phyloP scores from a whole-genome alignment of 1,284 basidiomycete genomes.

The Inonotus obliquus region DNA sequence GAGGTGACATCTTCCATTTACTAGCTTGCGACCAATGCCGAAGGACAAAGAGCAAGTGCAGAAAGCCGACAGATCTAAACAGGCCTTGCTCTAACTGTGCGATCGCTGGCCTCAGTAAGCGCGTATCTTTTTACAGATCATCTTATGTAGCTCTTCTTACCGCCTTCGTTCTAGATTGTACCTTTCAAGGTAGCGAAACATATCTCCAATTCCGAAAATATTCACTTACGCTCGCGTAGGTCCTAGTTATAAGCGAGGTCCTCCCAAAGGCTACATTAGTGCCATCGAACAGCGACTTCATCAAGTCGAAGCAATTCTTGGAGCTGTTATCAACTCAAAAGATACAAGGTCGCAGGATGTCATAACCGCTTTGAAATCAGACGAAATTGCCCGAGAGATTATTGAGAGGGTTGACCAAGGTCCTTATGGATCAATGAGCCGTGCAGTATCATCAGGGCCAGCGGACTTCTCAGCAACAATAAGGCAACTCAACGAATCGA shows the following conservation, averaged over 20 bases:
- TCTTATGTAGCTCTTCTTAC: neutral
- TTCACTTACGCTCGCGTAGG: slow-evolving; percentile 36
- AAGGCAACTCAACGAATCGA: slow-evolving; percentile 50
- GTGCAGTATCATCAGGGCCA: slow-evolving; percentile 45
- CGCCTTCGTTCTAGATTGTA: slow-evolving; percentile 49
- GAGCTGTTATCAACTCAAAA: slow-evolving; percentile 68
- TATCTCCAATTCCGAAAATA: neutral
- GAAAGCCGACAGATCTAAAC: slow-evolving; percentile 48
- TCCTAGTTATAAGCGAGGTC: slow-evolving; percentile 79
- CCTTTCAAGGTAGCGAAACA: slow-evolving; percentile 58
- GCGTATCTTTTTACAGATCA: neutral
- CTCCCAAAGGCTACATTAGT: slow-evolving; percentile 86
- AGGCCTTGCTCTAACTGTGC: slow-evolving; percentile 66
- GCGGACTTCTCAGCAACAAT: slow-evolving; percentile 72
- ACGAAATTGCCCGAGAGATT: slow-evolving; percentile 68
- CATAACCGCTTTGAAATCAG: slow-evolving; percentile 62
- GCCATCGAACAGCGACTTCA: slow-evolving; percentile 87
- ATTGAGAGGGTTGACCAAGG: slow-evolving; percentile 67
- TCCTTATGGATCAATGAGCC: slow-evolving; percentile 69
- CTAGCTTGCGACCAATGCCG: slow-evolving; percentile 76
- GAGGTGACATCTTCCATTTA: neutral
- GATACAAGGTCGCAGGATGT: slow-evolving; percentile 67
- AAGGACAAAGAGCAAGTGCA: slow-evolving; percentile 84
- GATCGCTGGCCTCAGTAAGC: slow-evolving; percentile 54
- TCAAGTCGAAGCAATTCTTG: slow-evolving; percentile 81